phyloP scores from a whole-genome alignment of 2,329 filamentous ascomycete species.

The Zymoseptoria brevis region DNA sequence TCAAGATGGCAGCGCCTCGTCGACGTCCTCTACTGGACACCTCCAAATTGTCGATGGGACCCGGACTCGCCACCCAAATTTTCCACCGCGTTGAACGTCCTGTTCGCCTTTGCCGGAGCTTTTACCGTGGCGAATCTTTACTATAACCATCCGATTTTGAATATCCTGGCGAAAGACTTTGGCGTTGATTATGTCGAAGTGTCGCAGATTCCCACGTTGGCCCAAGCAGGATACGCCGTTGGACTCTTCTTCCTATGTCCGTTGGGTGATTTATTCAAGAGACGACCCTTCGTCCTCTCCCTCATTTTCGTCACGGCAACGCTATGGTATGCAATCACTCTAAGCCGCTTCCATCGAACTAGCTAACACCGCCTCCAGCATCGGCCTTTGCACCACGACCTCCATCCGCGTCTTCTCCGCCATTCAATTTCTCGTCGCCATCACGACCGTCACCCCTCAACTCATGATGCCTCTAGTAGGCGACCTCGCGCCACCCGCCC shows the following conservation, averaged over 20 bases:
- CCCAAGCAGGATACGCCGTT: constrained; percentile 70
- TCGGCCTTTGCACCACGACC: constrained; percentile 62
- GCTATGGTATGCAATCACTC: too few species aligned
- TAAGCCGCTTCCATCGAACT: too few species aligned
- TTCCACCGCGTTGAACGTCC: constrained; percentile 58
- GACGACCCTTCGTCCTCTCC: constrained; percentile 60
- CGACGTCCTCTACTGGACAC: constrained; percentile 49
- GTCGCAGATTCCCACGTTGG: constrained; percentile 61
- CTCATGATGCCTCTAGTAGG: constrained; percentile 72
- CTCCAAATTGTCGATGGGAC: constrained; percentile 60
- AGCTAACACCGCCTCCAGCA: constrained; percentile 48
- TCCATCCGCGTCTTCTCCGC: constrained; percentile 58
- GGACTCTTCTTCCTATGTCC: constrained; percentile 70
- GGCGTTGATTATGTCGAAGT: constrained; percentile 61
- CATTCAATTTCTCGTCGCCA: constrained; percentile 64
- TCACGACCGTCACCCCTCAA: constrained; percentile 70
- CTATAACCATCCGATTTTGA: constrained; percentile 72
- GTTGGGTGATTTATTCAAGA: constrained; percentile 59
- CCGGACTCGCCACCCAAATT: constrained; percentile 59
- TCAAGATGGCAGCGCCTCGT: constrained; percentile 21
- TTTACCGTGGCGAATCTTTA: constrained; percentile 76
- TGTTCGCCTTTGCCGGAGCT: constrained; percentile 59
- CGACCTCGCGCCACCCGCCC: constrained; percentile 62
- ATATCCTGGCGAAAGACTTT: constrained; percentile 65
- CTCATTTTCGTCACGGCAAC: constrained; percentile 59